phyloP scores from a whole-genome alignment of 1,284 basidiomycete genomes.

The Ganoderma sp. region DNA sequence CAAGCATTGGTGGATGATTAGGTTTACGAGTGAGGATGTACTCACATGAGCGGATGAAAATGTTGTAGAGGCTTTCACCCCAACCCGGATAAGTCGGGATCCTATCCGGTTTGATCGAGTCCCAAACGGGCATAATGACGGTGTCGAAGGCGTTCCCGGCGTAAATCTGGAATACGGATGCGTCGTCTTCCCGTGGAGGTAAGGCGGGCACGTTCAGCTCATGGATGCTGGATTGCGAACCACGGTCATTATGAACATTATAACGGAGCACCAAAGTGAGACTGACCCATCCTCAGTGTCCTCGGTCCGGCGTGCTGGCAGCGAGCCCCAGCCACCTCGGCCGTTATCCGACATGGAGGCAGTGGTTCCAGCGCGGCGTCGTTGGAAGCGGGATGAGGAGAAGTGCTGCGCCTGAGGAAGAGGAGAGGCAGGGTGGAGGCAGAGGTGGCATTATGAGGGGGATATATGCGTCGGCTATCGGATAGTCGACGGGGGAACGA shows the following conservation, averaged over 20 bases:
- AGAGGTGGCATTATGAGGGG: neutral
- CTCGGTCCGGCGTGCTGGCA: neutral
- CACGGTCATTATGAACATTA: slow-evolving; percentile 2
- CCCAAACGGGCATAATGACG: slow-evolving; percentile 6
- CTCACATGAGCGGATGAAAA: slow-evolving; percentile 7
- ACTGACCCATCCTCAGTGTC: neutral
- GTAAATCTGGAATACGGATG: neutral
- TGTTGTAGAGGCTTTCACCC: slow-evolving; percentile 3
- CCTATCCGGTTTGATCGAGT: slow-evolving; percentile 4
- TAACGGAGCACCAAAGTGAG: neutral
- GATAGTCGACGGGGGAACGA: neutral
- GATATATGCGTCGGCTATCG: slow-evolving; percentile 3
- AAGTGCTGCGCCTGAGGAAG: neutral
- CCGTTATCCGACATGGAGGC: neutral
- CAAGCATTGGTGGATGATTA: neutral
- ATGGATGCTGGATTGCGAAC: neutral
- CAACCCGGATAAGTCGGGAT: neutral
- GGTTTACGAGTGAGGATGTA: neutral
- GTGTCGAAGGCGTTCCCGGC: slow-evolving; percentile 7
- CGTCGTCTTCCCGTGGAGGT: neutral
- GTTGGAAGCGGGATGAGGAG: neutral
- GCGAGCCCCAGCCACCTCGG: neutral
- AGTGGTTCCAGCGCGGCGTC: neutral
- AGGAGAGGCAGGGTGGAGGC: neutral
- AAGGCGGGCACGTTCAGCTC: neutral